A percentile compares a stretch with the other conserved stretches of the same genome.
Evolutionary conservation across 148 eudicot genomes (phyloP).

Genomic region (Fallopia convolvulus): DNA sequence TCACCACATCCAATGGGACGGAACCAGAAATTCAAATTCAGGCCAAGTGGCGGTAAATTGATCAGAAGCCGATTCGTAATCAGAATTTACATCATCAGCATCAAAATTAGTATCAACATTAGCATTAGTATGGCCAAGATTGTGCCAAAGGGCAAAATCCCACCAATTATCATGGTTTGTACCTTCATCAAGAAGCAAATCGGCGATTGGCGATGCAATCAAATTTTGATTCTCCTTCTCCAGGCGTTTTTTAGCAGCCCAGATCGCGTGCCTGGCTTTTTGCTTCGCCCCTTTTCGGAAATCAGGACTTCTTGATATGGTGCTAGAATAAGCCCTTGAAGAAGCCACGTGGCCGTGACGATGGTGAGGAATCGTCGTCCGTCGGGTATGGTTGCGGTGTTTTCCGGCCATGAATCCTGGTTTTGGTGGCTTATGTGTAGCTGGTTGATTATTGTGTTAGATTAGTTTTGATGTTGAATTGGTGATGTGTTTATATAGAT

Average conservation of each 20-base stretch:
- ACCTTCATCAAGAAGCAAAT: constrained; percentile 25
- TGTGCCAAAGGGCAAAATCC: too few relatives aligned
- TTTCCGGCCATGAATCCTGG: neutral
- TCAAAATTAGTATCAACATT: too few relatives aligned
- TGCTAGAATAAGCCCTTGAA: neutral
- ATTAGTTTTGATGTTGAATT: neutral
- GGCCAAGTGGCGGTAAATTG: too few relatives aligned
- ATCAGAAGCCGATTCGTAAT: too few relatives aligned
- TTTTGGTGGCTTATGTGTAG: too few relatives aligned
- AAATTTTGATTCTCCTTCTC: neutral
- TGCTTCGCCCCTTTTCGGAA: neutral
- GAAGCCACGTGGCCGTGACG: neutral
- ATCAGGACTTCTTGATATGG: neutral
- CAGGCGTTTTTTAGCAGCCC: neutral
- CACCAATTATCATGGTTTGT: too few relatives aligned
- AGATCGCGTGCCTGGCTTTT: neutral
- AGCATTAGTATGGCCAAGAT: too few relatives aligned
- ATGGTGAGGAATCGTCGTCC: neutral
- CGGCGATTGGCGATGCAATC: neutral
- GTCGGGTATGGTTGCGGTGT: neutral
- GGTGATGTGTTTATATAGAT: neutral
- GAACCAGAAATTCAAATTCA: too few relatives aligned
- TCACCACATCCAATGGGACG: too few relatives aligned
- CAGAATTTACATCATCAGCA: too few relatives aligned
- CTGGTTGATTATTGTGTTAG: too few relatives aligned